Evolutionary conservation across 805 yeast genomes (phyloP), one percentile per base, ranked within the genome.

Genomic region (Phaffomyces antillensis): DNA sequence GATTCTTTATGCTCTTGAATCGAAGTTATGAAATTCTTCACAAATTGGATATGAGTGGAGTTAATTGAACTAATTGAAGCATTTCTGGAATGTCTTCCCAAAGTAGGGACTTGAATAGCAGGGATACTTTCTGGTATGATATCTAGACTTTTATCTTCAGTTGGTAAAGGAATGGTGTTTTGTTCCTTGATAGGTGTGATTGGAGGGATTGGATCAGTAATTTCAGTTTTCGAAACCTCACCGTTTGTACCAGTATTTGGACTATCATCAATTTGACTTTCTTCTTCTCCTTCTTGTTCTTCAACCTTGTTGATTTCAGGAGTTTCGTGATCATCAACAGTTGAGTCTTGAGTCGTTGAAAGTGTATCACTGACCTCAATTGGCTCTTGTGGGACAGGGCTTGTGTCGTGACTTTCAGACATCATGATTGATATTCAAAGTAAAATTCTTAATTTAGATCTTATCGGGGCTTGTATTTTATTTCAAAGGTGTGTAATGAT

Each of bases 1-100:
- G 80, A 78, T 37, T 84, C 93, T 55, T 81, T 83, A 47, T 77
- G 73, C 31, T 61, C 69, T 36, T 76, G 60, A 50, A 86, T 79
- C 15, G 67, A 54, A 47, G 80, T 79, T 50, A 86, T 72, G 3
- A 88, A 77, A 43, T 72, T 72, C 51, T 73, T 76, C 52, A 84
- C 72, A 45, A 79, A 71, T 12, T 58, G 41, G 16, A 59, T 47
- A 18, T 68, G 65, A 0, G 71, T 58, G 20, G 57, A 56, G 20
- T 61, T 58, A 42, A 62, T 62, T 5, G 58, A 52, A 2, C 48
- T 32, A 15, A 52, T 41, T 1, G 60, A 50, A 12, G 49, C 41
- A 13, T 53, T 52, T 38, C 59, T 48, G 6, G 53, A 45, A 36
- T 56, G 59, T 42, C 52, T 46, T 11, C 47, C 45, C 13, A 42